Evolutionary conservation across 257 asterid genomes (phyloP), one percentile per base, ranked within the genome.

Genomic region (Solanum dulcamara): DNA sequence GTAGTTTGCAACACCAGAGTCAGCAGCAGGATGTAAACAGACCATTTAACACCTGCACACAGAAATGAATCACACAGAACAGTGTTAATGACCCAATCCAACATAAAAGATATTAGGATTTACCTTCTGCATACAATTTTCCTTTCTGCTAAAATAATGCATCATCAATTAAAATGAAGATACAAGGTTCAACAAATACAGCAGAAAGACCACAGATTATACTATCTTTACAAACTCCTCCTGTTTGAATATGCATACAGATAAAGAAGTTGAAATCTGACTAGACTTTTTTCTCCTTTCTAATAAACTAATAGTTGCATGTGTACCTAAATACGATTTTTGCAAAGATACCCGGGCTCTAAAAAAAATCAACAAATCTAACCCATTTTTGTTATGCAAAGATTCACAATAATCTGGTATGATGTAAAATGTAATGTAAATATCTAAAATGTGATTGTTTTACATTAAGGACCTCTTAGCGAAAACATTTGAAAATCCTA

Each of bases 11-110:
- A 85, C 17, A 42, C 87, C 87, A 75, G 75, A 85, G 35, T 85
- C 84, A 26, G 84, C 87, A 74, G 87, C 87, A 5, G 84, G 83
- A 85, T 74, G 62, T 85, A 75, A 35, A 74, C 79, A 75, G 40
- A 75, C 75, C 87, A 26, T 75, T 85, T 85, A 44, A 85, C 87
- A 37, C 87, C 87, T 85, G 84, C 50, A 53, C 37, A 40, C 11
- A 84, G 37, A 66, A 67, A n/a, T n/a, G n/a, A n/a, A n/a, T n/a
- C 50, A 53, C 37, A 40, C 11, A 84, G 37, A 66, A 67, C 15
- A 13, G 33, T 24, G 68, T 60, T 17, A 60, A 24, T 26, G 68
- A 60, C 68, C 68, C 66, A 57, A 60, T 60, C 68, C 35, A 33
- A 60, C 68, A 60, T n/a, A 24, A n/a, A 60, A 12, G 24, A 10